These are phyloP conservation scores for Tolypocladium sp. DNA, from an alignment of 2,329 filamentous ascomycete species.

Conservation along the genomic window DNA sequence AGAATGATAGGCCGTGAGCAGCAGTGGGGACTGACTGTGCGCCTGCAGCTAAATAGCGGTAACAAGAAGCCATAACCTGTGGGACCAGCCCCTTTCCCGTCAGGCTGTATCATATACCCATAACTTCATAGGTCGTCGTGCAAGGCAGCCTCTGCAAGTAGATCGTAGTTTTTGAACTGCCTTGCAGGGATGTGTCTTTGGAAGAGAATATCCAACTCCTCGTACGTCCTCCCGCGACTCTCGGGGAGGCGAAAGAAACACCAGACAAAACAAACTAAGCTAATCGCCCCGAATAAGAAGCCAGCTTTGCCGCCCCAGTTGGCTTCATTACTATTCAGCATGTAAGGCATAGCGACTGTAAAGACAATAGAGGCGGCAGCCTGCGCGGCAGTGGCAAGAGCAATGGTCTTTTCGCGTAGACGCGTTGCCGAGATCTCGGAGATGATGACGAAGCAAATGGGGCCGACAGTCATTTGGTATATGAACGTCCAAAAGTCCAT, in stretches of 20 bases:
- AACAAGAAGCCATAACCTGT: no score
- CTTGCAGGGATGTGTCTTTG: constrained; percentile 8
- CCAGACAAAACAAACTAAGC: constrained; percentile 12
- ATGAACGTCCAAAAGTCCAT: constrained; percentile 31
- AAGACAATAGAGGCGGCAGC: constrained; percentile 14
- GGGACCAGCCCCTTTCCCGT: no score
- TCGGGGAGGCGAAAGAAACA: constrained; percentile 20
- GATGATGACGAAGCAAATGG: constrained; percentile 31
- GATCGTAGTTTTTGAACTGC: constrained; percentile 9
- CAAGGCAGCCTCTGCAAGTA: constrained; percentile 4
- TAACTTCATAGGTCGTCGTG: not conserved
- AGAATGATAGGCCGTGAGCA: no score
- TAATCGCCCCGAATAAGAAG: constrained; percentile 18
- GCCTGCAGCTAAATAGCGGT: no score
- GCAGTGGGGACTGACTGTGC: no score
- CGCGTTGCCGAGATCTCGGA: constrained; percentile 27
- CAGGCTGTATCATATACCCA: no score
- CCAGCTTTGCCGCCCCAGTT: constrained; percentile 22
- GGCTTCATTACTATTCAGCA: constrained; percentile 20
- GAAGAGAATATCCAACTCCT: constrained; percentile 21
- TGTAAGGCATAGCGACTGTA: constrained; percentile 18
- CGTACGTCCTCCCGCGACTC: constrained; percentile 17
- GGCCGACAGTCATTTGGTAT: constrained; percentile 31
- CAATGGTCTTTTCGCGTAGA: constrained; percentile 20
- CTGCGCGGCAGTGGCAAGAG: constrained; percentile 17